Evolutionary conservation across 257 asterid genomes (phyloP).

Genomic region (Paraleonurus japonicus): DNA sequence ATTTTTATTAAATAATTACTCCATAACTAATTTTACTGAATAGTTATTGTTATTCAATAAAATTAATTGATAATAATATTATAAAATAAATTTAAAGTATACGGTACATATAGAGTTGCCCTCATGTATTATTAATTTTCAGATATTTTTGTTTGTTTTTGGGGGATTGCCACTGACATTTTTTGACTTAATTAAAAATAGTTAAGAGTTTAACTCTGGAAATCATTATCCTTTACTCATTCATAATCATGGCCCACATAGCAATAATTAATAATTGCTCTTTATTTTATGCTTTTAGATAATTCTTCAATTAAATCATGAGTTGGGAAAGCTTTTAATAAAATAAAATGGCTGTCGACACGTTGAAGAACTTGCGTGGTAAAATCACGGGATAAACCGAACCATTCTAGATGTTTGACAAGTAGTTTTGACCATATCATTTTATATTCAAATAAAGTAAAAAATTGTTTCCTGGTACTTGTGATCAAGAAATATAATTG

Average conservation of each 20-base stretch:
- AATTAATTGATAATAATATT: too few species aligned
- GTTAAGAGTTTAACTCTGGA: neutral
- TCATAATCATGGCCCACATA: constrained; percentile 24
- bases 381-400: neutral
- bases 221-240: constrained; percentile 26
- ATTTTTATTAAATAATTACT: too few species aligned
- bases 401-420: neutral
- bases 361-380: neutral
- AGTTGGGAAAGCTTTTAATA: constrained; percentile 26
- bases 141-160: neutral
- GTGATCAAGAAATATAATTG: neutral
- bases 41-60: too few species aligned
- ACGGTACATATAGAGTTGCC: too few species aligned
- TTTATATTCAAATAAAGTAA: neutral
- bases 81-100: too few species aligned
- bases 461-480: neutral
- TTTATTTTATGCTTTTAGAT: constrained; percentile 14
- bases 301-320: constrained; percentile 8
- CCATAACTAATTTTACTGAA: too few species aligned
- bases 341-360: constrained; percentile 15
- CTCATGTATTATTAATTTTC: neutral
- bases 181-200: constrained; percentile 16
- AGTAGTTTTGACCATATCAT: neutral
- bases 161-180: constrained; percentile 9
- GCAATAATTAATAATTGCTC: constrained; percentile 7